Base-by-base conservation (phyloP, 2,329 filamentous ascomycete genomes). In the Alternaria dauci region DNA sequence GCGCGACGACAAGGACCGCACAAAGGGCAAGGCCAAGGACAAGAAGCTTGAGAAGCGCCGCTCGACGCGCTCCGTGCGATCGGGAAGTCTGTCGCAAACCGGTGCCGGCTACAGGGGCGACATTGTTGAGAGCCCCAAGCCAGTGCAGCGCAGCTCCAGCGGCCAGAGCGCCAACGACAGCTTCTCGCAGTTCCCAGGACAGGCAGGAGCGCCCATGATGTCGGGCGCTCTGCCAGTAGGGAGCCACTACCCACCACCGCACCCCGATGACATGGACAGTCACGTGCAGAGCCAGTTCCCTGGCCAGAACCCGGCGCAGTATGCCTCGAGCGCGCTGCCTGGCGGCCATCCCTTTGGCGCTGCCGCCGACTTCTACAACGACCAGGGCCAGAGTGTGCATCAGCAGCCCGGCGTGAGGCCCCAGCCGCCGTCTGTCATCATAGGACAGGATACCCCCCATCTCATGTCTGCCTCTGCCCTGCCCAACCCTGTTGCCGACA, bases 351-450 rank as follows among this genome's bases (percentile, higher is more conserved):
- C 81, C 20, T 82, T 82, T 54, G 88, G 87, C 32, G 80, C 81
- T 36, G 86, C 86, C 6, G 83, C 88, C 16, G 86, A 88, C 34
- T 89, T 88, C 72, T 89, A 89, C 71, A 82, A 84, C 43, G 87
- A 89, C 70, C 83, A 87, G 67, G 87, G 87, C 11, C 79, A 89
- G 70, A 88, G 86, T 18, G 87, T 89, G 2, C 71, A 79, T 9
- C 72, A 80, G 12, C 88, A 89, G 72, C 87, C 88, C 7, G 88
- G 88, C n/a, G 80, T 87, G 11, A 81, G 87, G 43, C 82, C 85
- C 7, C 75, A 82, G 16, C 79, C 79, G 32, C 84, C 85, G 25
- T 80, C 82, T 1, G 80, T 88, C 38, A 84, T 88, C 57, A 81
- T 85, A 16, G 83, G 82, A 32, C 81, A 82, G 42, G 83, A 88